Conservation (phyloP, 164 flowering plant genomes). For the Cinnamomum micranthum region DNA sequence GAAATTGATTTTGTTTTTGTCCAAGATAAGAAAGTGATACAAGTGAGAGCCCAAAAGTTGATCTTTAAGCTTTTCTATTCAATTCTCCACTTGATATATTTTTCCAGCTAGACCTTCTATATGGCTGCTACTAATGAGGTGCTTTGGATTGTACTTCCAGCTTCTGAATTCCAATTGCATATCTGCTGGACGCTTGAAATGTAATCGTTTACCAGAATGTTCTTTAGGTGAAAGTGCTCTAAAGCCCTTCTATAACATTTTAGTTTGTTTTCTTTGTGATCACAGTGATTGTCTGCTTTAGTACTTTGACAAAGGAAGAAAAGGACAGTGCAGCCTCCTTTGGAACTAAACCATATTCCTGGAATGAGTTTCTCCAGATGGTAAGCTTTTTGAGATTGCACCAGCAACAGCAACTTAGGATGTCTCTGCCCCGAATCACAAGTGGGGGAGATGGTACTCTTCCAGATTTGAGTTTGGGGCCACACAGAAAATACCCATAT, state of each 20-base stretch:
- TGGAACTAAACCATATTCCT: slow-evolving; percentile 62
- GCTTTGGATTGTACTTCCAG: slow-evolving; percentile 38
- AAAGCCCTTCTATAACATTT: slow-evolving; percentile 13
- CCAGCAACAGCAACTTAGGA: neutral
- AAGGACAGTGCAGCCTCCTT: slow-evolving; percentile 28
- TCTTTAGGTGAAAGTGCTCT: neutral
- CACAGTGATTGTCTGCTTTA: slow-evolving; percentile 73
- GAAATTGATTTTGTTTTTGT: slow-evolving; percentile 80
- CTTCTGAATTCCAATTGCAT: slow-evolving; percentile 55
- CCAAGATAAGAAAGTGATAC: slow-evolving; percentile 74
- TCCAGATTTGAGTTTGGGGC: neutral
- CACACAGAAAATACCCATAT: no score
- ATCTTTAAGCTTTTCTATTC: neutral
- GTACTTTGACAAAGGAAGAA: slow-evolving; percentile 52
- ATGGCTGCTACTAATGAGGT: neutral
- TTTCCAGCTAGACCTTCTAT: neutral
- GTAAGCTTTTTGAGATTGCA: slow-evolving; percentile 35
- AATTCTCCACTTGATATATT: neutral
- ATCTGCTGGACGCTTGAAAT: slow-evolving; percentile 51
- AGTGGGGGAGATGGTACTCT: neutral
- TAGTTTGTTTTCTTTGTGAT: slow-evolving; percentile 9
- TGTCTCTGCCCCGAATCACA: neutral
- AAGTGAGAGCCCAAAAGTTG: slow-evolving; percentile 39
- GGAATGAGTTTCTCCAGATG: slow-evolving; percentile 72
- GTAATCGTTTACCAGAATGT: slow-evolving; percentile 33